Percentiles rank a stretch among this genome's conserved stretches.
Conservation (phyloP, 1,139 yeast genomes). For the Candida pseudoviswanathii region DNA sequence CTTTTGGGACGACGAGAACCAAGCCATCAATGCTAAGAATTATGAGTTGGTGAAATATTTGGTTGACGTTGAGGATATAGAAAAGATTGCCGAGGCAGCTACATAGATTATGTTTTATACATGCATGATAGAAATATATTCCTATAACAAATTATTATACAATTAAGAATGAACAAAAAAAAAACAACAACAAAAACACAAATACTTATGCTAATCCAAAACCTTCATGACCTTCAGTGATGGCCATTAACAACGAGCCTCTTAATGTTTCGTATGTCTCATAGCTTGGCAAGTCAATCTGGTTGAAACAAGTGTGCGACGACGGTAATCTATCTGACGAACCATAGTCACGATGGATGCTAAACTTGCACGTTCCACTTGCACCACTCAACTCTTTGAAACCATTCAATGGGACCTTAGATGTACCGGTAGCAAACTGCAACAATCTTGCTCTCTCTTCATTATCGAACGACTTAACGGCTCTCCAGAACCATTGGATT, state of each 20-base stretch:
- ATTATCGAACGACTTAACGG: conserved; percentile 89
- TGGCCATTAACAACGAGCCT: conserved; percentile 77
- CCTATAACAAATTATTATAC: background rate
- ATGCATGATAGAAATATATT: conserved; percentile 1
- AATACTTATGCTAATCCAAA: conserved; percentile 71
- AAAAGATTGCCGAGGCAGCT: conserved; percentile 17
- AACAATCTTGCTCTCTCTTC: conserved; percentile 93
- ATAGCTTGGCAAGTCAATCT: conserved; percentile 93
- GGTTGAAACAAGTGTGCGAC: conserved; percentile 93
- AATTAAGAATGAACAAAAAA: conserved; percentile 1
- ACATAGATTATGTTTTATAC: conserved; percentile 1
- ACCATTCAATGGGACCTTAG: conserved; percentile 94
- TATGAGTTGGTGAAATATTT: conserved; percentile 32
- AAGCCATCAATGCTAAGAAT: conserved; percentile 34
- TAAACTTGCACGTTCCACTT: conserved; percentile 82
- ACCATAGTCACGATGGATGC: conserved; percentile 90
- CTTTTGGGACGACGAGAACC: conserved; percentile 54
- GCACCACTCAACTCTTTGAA: conserved; percentile 90
- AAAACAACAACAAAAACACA: background rate
- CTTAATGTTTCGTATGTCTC: conserved; percentile 85
- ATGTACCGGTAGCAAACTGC: conserved; percentile 97
- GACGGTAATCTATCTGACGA: conserved; percentile 86
- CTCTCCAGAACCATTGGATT: conserved; percentile 98
- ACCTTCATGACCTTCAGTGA: conserved; percentile 95
- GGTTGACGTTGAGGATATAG: conserved; percentile 34